Evolutionary conservation across 345 rosid species (phyloP).

Genomic region (Salix arbutifolia): DNA sequence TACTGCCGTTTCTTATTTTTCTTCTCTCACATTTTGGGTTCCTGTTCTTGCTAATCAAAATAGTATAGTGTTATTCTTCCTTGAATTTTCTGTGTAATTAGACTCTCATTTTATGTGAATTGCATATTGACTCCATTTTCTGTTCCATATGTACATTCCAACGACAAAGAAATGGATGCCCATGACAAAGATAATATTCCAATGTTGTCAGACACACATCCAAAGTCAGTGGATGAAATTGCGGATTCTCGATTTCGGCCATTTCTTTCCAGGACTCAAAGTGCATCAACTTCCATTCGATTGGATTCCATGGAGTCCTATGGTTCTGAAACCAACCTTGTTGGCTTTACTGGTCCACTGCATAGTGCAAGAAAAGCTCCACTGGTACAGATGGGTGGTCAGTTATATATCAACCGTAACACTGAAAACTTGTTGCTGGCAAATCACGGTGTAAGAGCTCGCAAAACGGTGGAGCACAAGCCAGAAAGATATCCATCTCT

Average conservation of each 20-base stretch:
- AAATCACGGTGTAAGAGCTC: slow-evolving; percentile 25
- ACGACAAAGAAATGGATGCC: slow-evolving; percentile 34
- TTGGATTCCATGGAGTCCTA: slow-evolving; percentile 39
- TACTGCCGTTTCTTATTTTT: not conserved
- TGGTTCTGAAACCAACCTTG: slow-evolving; percentile 40
- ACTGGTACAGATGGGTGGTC: slow-evolving; percentile 62
- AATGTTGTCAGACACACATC: slow-evolving; percentile 46
- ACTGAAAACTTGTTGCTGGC: slow-evolving; percentile 26
- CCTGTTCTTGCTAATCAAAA: not conserved
- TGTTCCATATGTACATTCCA: not conserved
- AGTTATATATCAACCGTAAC: slow-evolving; percentile 38
- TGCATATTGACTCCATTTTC: not conserved
- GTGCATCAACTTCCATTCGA: slow-evolving; percentile 64
- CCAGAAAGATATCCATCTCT: slow-evolving; percentile 33
- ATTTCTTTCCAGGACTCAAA: slow-evolving; percentile 43
- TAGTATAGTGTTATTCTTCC: not conserved
- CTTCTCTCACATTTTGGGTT: not conserved
- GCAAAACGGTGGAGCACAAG: slow-evolving; percentile 24
- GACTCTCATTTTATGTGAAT: not conserved
- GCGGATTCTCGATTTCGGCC: slow-evolving; percentile 33
- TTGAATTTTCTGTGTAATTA: not conserved
- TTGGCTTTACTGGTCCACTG: slow-evolving; percentile 79
- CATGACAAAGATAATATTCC: slow-evolving; percentile 63
- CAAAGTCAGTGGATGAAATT: slow-evolving; percentile 24
- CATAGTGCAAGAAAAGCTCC: slow-evolving; percentile 56